Base-by-base conservation (phyloP, 2,329 filamentous ascomycete species). In the Sphaceloma murrayae region DNA sequence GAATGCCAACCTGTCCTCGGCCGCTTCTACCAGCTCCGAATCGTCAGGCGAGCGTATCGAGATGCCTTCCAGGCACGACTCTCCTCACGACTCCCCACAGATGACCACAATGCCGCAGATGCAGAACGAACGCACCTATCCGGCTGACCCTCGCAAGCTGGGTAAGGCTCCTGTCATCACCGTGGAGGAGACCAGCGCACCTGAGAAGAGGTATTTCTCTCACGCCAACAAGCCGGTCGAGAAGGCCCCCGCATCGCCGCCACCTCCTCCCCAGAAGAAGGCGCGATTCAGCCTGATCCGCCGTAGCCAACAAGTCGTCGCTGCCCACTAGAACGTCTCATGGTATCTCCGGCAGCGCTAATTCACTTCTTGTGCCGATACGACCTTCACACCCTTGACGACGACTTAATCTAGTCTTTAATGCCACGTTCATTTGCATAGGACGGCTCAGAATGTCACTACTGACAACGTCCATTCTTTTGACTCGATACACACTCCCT, bases 271-370 rank as follows among this genome's bases (percentile, higher is more conserved):
- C n/a, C 47, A 48, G 43, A 51, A 51, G 31, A 44, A 48, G 13
- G 22, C 42, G 18, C 47, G 49, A 1, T 49, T 51, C 27, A 49
- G 44, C 10, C 44, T 51, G 18, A 21, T 48, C 18, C 48, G 46
- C 38, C 39, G 34, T 17, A 38, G 46, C 39, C 29, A 30, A 45
- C 29, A 30, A 45, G 33, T 43, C 26, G 49, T 51, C 11, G 40
- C 46, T 16, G 49, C 49, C 33, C 49, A 51, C n/a, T 51, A 38
- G 29, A 48, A 8, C 4, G n/a, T 27, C 6, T 14, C 10, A 9
- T 8, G 6, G 24, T 6, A 27, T 27, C 24, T 7, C 24, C 11
- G 24, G 7, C 11, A 14, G 19, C 14, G n/a, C 33, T 21, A 13
- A 27, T 22, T 18, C 19, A 22, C 24, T 36, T 18, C n/a, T 29